phyloP scores from a whole-genome alignment of 2,329 filamentous ascomycete species.

The Acrocalymma vagum region DNA sequence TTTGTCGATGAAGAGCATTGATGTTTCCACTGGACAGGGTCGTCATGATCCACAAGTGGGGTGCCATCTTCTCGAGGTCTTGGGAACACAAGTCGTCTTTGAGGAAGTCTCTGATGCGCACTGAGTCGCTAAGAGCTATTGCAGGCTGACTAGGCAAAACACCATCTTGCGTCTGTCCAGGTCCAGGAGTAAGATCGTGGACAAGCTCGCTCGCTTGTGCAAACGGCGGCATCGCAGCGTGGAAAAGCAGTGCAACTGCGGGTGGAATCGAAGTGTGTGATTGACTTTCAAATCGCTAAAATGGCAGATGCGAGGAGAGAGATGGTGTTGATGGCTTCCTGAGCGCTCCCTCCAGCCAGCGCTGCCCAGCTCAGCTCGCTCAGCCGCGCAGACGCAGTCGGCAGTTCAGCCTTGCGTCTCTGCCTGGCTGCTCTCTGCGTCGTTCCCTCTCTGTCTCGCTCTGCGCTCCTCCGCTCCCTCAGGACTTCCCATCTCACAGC shows the following conservation, averaged over 20 bases:
- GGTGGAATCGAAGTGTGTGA: too few relatives aligned
- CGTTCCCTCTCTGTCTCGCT: slow-evolving; percentile 1
- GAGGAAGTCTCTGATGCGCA: slow-evolving; percentile 1
- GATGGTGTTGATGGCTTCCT: too few relatives aligned
- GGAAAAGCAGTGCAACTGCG: too few relatives aligned
- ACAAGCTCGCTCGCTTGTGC: slow-evolving; percentile 6
- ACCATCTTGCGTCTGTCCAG: background rate
- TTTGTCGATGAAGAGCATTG: slow-evolving; percentile 21
- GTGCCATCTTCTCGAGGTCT: slow-evolving; percentile 5
- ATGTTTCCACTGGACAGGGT: slow-evolving; percentile 19
- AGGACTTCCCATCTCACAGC: too few relatives aligned
- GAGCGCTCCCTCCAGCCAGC: too few relatives aligned
- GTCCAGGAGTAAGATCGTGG: slow-evolving; percentile 5
- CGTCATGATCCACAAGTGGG: slow-evolving; percentile 16
- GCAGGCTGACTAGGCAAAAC: slow-evolving; percentile 5
- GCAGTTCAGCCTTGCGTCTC: too few relatives aligned
- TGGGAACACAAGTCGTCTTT: slow-evolving; percentile 6
- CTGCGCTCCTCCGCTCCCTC: too few relatives aligned
- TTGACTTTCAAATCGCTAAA: too few relatives aligned
- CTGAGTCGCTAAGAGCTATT: slow-evolving; percentile 2
- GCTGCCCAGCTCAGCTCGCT: too few relatives aligned
- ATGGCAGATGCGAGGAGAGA: too few relatives aligned
- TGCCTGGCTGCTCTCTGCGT: too few relatives aligned
- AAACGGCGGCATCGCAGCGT: slow-evolving; percentile 10
- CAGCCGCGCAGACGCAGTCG: too few relatives aligned